These are phyloP conservation scores for Physcomitrium patens DNA, from an alignment of 225 moss, liverwort and hornwort species.

Conservation along the genomic window DNA sequence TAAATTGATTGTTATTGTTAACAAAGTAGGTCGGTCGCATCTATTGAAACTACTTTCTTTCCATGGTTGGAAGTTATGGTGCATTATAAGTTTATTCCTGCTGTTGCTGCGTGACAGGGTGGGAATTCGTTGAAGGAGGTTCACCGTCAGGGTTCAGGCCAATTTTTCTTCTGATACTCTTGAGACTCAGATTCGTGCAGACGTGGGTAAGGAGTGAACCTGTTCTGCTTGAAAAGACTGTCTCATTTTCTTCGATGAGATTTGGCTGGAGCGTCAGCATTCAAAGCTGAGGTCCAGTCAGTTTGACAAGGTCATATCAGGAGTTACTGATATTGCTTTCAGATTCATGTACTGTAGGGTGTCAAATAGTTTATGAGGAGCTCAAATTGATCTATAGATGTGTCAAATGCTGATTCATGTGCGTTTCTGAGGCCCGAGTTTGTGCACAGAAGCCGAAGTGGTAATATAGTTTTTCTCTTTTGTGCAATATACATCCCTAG, in stretches of 20 bases:
- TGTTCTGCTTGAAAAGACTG: background rate
- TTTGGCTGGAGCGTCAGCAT: slow-evolving; percentile 24
- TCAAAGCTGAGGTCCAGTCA: background rate
- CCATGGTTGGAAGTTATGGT: background rate
- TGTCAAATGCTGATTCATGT: slow-evolving; percentile 35
- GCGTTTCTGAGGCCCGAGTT: slow-evolving; percentile 25
- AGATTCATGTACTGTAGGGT: slow-evolving; percentile 26
- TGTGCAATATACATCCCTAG: too few species aligned
- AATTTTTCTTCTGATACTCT: slow-evolving; percentile 31
- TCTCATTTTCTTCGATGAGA: background rate
- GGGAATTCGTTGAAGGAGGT: slow-evolving; percentile 45
- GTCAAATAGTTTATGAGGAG: slow-evolving; percentile 22
- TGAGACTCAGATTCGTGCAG: slow-evolving; percentile 34
- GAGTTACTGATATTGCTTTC: slow-evolving; percentile 24
- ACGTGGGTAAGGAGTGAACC: slow-evolving; percentile 11
- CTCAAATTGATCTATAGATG: slow-evolving; percentile 33
- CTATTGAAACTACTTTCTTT: background rate
- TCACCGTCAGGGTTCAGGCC: slow-evolving; percentile 36
- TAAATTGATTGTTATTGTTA: background rate
- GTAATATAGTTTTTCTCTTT: background rate
- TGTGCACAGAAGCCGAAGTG: slow-evolving; percentile 10
- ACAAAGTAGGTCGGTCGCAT: background rate
- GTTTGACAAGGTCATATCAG: slow-evolving; percentile 14
- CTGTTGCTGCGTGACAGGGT: slow-evolving; percentile 27
- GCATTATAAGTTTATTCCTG: slow-evolving; percentile 14